phyloP scores from a whole-genome alignment of 331 rosid genomes.

The Stylosanthes scabra region DNA sequence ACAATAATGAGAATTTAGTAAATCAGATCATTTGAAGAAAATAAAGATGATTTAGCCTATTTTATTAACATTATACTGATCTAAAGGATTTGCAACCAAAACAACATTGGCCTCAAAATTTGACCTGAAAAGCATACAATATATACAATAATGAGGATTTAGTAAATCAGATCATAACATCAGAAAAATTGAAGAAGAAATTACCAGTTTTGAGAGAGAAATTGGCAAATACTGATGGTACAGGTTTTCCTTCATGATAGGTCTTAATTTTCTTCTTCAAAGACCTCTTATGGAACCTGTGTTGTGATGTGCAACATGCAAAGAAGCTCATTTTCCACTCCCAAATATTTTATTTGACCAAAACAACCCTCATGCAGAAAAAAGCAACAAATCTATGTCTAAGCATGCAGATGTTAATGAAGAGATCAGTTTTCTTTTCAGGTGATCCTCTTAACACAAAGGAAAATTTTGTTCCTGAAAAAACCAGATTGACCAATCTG shows the following conservation, averaged over 20 bases:
- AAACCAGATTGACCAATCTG: conserved; percentile 48
- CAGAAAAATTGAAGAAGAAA: conserved; percentile 4
- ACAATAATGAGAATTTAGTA: too few species aligned
- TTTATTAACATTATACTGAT: conserved; percentile 4
- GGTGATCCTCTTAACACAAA: conserved; percentile 19
- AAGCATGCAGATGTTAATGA: conserved; percentile 8
- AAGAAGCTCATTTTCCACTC: conserved; percentile 72
- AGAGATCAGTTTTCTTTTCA: not conserved
- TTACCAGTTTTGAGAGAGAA: conserved; percentile 76
- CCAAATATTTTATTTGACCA: conserved; percentile 36
- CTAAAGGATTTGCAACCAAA: conserved; percentile 10
- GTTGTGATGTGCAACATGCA: conserved; percentile 67
- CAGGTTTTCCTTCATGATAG: conserved; percentile 55
- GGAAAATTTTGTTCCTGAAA: conserved; percentile 30
- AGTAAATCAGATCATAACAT: not conserved
- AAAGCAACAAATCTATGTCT: conserved; percentile 32
- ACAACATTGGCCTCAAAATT: conserved; percentile 11
- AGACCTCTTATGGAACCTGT: conserved; percentile 48
- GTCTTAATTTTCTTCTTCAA: conserved; percentile 65
- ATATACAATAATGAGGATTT: conserved; percentile 10
- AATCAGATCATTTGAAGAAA: too few species aligned
- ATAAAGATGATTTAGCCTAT: not conserved
- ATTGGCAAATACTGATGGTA: conserved; percentile 64
- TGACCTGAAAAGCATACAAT: conserved; percentile 13
- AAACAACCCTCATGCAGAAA: conserved; percentile 41